Conservation (phyloP, 2,329 filamentous ascomycete genomes). For the Ophiostoma sp. region DNA sequence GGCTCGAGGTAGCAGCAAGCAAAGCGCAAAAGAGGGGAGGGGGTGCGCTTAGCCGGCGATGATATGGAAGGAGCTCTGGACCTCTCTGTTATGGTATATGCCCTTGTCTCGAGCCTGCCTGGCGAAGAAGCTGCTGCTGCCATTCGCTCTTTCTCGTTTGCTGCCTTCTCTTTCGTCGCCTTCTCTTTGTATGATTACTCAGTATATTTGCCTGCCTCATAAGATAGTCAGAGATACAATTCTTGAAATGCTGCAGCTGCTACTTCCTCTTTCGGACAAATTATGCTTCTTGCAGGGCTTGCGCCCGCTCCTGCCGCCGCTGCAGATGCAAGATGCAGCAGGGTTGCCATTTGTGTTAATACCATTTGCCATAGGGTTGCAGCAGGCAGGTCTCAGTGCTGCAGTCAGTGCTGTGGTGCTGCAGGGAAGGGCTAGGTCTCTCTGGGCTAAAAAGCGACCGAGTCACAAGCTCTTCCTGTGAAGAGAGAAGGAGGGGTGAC, state of each 20-base stretch:
- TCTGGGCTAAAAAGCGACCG: background rate
- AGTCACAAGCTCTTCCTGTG: background rate
- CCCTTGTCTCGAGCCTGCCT: background rate
- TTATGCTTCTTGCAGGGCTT: background rate
- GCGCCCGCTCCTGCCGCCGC: slow-evolving; percentile 7
- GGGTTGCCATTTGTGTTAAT: background rate
- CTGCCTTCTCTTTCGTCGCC: background rate
- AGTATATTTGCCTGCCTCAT: background rate
- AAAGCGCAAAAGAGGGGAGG: background rate
- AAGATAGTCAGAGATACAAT: background rate
- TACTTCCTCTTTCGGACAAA: slow-evolving; percentile 4
- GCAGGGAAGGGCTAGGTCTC: background rate
- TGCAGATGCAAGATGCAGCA: slow-evolving; percentile 15
- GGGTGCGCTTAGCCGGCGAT: background rate
- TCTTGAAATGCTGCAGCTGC: background rate
- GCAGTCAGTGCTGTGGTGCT: background rate
- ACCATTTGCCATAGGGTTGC: background rate
- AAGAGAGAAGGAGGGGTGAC: slow-evolving; percentile 13
- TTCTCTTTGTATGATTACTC: background rate
- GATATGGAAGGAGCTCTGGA: background rate
- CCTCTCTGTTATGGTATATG: background rate
- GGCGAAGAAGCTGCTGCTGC: background rate
- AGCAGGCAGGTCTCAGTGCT: slow-evolving; percentile 11
- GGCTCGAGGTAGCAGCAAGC: slow-evolving; percentile 10
- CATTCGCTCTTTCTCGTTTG: background rate